Conservation (phyloP, 768 basidiomycete genomes). For the Hygrophorus pudorinus region DNA sequence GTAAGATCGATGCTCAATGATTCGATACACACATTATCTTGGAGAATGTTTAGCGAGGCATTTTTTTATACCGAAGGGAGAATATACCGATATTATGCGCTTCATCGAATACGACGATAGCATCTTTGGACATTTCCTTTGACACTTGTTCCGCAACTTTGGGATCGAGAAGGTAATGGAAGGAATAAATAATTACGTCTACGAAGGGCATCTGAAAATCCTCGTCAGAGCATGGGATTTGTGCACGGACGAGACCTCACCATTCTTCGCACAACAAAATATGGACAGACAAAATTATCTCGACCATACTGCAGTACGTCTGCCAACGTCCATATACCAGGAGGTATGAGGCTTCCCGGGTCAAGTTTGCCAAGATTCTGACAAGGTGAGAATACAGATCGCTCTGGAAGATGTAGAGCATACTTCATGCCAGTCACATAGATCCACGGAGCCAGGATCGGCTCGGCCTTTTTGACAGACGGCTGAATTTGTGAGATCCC, state of each 20-base stretch:
- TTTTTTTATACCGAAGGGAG: slow-evolving; percentile 1
- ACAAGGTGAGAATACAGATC: slow-evolving; percentile 3
- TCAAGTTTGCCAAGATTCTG: slow-evolving; percentile 81
- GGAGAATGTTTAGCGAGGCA: slow-evolving; percentile 10
- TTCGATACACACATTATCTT: slow-evolving; percentile 99
- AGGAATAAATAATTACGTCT: slow-evolving; percentile 96
- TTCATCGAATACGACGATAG: slow-evolving; percentile 98
- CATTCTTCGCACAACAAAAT: slow-evolving; percentile 95
- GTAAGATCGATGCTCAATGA: slow-evolving; percentile 96
- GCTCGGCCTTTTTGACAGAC: slow-evolving; percentile 75
- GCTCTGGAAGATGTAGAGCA: neutral
- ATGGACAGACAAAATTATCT: slow-evolving; percentile 83
- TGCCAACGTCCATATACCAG: slow-evolving; percentile 90
- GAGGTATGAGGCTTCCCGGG: slow-evolving; percentile 69
- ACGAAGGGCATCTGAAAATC: slow-evolving; percentile 79
- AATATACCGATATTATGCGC: slow-evolving; percentile 93
- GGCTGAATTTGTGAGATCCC: slow-evolving; percentile 84
- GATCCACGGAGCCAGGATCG: slow-evolving; percentile 81
- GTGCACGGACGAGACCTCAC: slow-evolving; percentile 27
- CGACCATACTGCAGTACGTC: slow-evolving; percentile 86
- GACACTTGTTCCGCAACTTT: slow-evolving; percentile 99
- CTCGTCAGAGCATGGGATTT: neutral
- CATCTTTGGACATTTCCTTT: slow-evolving; percentile 93
- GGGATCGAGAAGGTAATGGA: slow-evolving; percentile 96
- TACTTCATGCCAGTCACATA: slow-evolving; percentile 97